Percentiles rank a stretch among this genome's conserved stretches.
phyloP scores from a whole-genome alignment of 768 basidiomycete genomes.

The Coprinellus micaceus region DNA sequence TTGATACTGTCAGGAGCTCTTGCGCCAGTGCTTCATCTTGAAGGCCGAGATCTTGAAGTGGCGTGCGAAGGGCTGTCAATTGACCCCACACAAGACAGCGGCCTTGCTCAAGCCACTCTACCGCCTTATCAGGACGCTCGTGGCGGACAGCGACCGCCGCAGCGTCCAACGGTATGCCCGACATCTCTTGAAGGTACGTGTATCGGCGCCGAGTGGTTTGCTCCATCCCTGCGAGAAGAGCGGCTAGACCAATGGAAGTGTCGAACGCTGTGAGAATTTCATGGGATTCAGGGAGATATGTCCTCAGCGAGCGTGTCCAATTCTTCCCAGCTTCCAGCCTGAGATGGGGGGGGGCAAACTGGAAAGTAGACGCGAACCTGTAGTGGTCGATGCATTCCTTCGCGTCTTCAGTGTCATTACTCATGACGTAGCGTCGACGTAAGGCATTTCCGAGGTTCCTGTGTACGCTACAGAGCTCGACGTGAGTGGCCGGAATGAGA shows the following conservation, averaged over 20 bases:
- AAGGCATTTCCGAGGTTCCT: background rate
- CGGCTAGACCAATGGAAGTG: background rate
- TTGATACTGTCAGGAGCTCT: too few relatives aligned
- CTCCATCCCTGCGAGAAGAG: slow-evolving; percentile 4
- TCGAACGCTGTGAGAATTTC: too few relatives aligned
- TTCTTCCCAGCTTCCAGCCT: too few relatives aligned
- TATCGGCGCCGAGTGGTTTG: slow-evolving; percentile 1
- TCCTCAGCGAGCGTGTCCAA: too few relatives aligned
- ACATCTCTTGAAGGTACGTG: background rate
- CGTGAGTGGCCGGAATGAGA: background rate
- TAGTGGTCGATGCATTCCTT: too few relatives aligned
- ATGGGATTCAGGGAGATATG: too few relatives aligned
- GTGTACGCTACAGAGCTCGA: background rate
- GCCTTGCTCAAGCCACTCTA: slow-evolving; percentile 33
- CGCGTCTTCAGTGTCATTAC: too few relatives aligned
- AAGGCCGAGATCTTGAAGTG: slow-evolving; percentile 19
- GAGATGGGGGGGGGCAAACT: too few relatives aligned
- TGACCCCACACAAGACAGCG: slow-evolving; percentile 28
- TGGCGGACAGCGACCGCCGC: slow-evolving; percentile 23
- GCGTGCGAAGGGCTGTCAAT: slow-evolving; percentile 18
- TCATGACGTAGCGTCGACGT: too few relatives aligned
- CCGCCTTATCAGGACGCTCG: slow-evolving; percentile 18
- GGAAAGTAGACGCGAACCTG: too few relatives aligned
- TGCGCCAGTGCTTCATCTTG: too few relatives aligned
- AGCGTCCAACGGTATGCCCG: slow-evolving; percentile 10